Evolutionary conservation across 306 rosid genomes (phyloP).

Genomic region (Trifolium fragiferum): DNA sequence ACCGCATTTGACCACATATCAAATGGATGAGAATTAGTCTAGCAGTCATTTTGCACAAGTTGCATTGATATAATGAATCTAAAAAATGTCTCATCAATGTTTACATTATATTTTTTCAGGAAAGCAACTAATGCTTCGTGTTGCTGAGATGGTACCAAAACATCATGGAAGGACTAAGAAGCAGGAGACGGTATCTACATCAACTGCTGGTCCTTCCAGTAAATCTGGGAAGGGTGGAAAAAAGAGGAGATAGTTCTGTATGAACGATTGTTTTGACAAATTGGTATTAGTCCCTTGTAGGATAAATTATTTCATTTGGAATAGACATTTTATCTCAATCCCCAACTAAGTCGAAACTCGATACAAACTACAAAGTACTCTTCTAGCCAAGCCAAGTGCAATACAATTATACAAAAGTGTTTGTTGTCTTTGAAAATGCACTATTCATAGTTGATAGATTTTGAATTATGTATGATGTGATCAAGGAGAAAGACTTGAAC

Average conservation of each 20-base stretch:
- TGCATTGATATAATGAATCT: neutral
- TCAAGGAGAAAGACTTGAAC: neutral
- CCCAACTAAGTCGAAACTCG: neutral
- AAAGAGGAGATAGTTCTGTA: constrained; percentile 64
- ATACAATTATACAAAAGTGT: neutral
- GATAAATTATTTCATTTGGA: neutral
- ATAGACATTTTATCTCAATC: neutral
- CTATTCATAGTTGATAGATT: neutral
- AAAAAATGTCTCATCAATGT: neutral
- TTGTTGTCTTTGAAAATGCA: neutral
- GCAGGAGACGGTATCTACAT: constrained; percentile 68
- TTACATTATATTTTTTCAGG: constrained; percentile 53
- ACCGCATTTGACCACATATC: too few relatives aligned
- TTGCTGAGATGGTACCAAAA: constrained; percentile 85
- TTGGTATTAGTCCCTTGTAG: constrained; percentile 23
- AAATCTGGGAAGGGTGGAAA: constrained; percentile 82
- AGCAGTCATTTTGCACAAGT: neutral
- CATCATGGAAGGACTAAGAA: constrained; percentile 90
- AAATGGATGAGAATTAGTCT: neutral
- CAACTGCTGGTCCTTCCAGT: constrained; percentile 71
- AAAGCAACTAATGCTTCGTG: constrained; percentile 68
- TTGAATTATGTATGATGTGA: neutral
- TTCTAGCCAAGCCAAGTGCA: neutral
- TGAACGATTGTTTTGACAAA: constrained; percentile 17
- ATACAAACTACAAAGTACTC: neutral